A percentile compares a stretch with the other conserved stretches of the same genome.
Evolutionary conservation across 2,329 filamentous ascomycete genomes (phyloP).

Genomic region (Lasiodiplodia sp.): DNA sequence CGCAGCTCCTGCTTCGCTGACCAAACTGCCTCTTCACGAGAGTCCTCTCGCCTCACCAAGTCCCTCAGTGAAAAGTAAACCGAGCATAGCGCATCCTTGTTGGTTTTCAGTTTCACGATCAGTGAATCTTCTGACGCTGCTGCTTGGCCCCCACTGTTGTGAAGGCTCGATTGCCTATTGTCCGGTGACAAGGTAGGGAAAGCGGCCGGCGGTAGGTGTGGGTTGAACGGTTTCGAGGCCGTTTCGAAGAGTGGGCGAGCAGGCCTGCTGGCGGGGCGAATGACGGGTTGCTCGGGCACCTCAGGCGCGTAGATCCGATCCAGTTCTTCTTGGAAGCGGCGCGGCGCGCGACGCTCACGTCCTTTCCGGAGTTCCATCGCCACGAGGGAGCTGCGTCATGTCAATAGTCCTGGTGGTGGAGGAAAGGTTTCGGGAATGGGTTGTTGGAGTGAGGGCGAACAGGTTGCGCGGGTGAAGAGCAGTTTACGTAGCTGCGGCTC

Average conservation of each 20-base stretch:
- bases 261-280: neutral
- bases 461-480: neutral
- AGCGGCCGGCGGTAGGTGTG: conserved; percentile 8
- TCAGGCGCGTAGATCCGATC: conserved; percentile 5
- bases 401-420: neutral
- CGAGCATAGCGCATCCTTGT: neutral
- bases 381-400: neutral
- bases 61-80: neutral
- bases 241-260: neutral
- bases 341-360: neutral
- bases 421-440: neutral
- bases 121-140: neutral
- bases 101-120: neutral
- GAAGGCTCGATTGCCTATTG: too few species aligned
- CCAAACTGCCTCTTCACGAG: neutral
- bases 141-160: neutral
- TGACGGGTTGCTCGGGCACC: neutral
- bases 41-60: neutral
- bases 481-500: neutral
- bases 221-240: conserved; percentile 16
- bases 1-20: too few species aligned
- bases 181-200: conserved; percentile 21
- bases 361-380: neutral
- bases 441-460: neutral
- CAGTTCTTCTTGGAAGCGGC: conserved; percentile 1